A percentile compares a stretch with the other conserved stretches of the same genome.
Conservation (phyloP, 2,329 filamentous ascomycete species). For the Penicillium oxalicum region DNA sequence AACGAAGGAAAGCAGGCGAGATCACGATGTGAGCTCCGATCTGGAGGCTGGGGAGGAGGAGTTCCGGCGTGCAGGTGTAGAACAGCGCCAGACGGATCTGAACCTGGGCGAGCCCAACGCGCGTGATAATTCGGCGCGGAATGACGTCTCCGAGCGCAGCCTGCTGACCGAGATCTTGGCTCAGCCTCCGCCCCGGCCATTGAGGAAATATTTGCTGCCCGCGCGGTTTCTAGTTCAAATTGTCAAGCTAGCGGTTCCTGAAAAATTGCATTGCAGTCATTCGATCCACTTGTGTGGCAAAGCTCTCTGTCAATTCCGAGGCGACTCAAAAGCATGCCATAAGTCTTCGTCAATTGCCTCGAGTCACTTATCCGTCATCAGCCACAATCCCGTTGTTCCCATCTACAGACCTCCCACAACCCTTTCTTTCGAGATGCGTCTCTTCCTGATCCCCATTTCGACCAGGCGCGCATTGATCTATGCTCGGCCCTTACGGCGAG, state of each 20-base stretch:
- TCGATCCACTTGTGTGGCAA: too few species aligned
- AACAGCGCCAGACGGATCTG: conserved; percentile 1
- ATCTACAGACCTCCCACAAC: neutral
- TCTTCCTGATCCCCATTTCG: conserved; percentile 90
- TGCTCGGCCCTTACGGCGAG: conserved; percentile 66
- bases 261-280: too few species aligned
- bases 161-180: conserved; percentile 3
- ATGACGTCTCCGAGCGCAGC: conserved; percentile 22
- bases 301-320: too few species aligned
- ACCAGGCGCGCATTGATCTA: conserved; percentile 87
- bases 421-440: conserved; percentile 59
- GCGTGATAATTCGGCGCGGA: conserved; percentile 10
- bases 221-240: too few species aligned
- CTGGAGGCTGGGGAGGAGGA: neutral
- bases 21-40: neutral
- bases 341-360: too few species aligned
- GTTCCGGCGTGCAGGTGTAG: neutral
- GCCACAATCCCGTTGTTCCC: conserved; percentile 5
- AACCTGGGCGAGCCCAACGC: conserved; percentile 2
- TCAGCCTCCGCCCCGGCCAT: conserved; percentile 3
- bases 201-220: too few species aligned
- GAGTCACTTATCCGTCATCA: conserved; percentile 1
- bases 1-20: neutral
- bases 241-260: too few species aligned
- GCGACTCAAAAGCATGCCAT: too few species aligned